phyloP scores from a whole-genome alignment of 257 asterid genomes.

The Penstemon newberryi region DNA sequence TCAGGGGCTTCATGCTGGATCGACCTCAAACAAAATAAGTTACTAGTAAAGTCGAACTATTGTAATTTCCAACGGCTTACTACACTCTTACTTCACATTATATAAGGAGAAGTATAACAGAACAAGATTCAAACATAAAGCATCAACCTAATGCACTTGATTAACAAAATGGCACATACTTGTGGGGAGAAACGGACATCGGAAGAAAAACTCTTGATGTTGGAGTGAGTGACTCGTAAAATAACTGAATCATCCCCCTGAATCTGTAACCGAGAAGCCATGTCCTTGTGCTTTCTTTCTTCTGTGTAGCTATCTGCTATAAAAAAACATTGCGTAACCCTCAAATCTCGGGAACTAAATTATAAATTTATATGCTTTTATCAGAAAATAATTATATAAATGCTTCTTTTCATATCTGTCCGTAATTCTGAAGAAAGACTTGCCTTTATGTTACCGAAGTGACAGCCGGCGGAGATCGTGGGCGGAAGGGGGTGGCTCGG shows the following conservation, averaged over 20 bases:
- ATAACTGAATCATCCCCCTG: slow-evolving; percentile 76
- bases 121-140: background rate
- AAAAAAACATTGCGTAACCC: background rate
- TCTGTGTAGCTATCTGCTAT: background rate
- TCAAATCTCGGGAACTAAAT: slow-evolving; percentile 2
- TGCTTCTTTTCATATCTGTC: background rate
- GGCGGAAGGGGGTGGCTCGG: too few species aligned
- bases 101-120: background rate
- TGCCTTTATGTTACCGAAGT: too few species aligned
- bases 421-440: too few species aligned
- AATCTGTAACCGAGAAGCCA: slow-evolving; percentile 64
- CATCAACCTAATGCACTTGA: background rate
- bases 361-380: background rate
- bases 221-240: slow-evolving; percentile 72
- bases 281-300: slow-evolving; percentile 27
- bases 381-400: background rate
- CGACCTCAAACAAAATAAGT: background rate
- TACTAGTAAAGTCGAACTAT: background rate
- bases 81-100: background rate
- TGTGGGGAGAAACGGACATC: slow-evolving; percentile 73
- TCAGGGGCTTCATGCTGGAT: too few species aligned
- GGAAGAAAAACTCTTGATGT: slow-evolving; percentile 80
- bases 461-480: too few species aligned
- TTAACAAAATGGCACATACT: slow-evolving; percentile 34
- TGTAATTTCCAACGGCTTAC: background rate